Conservation (phyloP, 2,329 filamentous ascomycete genomes). For the Ascochyta koolunga region DNA sequence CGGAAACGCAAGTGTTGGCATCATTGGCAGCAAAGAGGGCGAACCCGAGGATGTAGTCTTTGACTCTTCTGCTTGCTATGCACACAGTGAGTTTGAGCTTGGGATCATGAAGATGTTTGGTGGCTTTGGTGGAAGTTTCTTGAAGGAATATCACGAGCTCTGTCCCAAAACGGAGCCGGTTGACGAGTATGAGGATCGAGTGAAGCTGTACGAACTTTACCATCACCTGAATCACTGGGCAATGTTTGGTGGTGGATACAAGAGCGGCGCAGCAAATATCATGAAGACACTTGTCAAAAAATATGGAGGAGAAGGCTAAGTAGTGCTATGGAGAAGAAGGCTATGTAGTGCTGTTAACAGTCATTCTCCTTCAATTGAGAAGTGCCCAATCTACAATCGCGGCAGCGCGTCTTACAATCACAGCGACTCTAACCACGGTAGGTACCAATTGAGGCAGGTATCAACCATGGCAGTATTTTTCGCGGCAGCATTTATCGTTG, state of each 20-base stretch:
- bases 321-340: background rate
- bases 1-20: slow-evolving; percentile 76
- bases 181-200: slow-evolving; percentile 83
- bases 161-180: slow-evolving; percentile 81
- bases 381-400: too few species aligned
- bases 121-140: slow-evolving; percentile 75
- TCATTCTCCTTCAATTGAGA: too few species aligned
- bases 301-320: slow-evolving; percentile 58
- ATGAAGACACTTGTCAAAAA: slow-evolving; percentile 77
- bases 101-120: slow-evolving; percentile 98
- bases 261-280: slow-evolving; percentile 75
- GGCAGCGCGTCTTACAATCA: too few species aligned
- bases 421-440: too few species aligned
- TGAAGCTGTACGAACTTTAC: slow-evolving; percentile 84
- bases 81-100: slow-evolving; percentile 86
- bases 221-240: slow-evolving; percentile 90
- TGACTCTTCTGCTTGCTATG: slow-evolving; percentile 81
- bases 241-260: slow-evolving; percentile 82
- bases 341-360: too few species aligned
- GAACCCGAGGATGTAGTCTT: slow-evolving; percentile 83
- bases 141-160: slow-evolving; percentile 75
- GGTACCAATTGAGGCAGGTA: too few species aligned
- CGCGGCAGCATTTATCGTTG: too few species aligned
- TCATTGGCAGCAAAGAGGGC: slow-evolving; percentile 58
- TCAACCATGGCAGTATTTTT: too few species aligned